Evolutionary conservation across 768 basidiomycete genomes (phyloP).

Genomic region (Lactifluus subvellereus): DNA sequence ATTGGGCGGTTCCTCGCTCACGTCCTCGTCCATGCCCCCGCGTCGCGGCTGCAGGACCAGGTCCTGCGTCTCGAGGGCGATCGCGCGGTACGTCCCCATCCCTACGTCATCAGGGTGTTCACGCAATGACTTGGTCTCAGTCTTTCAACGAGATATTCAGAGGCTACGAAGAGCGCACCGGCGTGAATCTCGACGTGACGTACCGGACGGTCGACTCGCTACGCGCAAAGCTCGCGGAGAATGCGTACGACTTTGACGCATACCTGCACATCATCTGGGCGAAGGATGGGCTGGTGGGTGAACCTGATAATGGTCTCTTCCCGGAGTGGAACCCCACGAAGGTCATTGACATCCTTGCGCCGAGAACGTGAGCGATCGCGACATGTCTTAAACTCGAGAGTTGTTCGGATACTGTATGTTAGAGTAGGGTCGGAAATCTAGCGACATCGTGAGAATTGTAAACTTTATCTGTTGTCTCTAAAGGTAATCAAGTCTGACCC

Average conservation of each 20-base stretch:
- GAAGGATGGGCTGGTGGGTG: slow-evolving; percentile 11
- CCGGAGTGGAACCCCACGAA: slow-evolving; percentile 26
- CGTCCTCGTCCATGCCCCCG: slow-evolving; percentile 21
- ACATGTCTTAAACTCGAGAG: neutral
- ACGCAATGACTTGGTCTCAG: neutral
- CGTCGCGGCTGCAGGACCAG: slow-evolving; percentile 17
- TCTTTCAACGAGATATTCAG: slow-evolving; percentile 25
- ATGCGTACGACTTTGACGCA: slow-evolving; percentile 20
- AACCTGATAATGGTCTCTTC: slow-evolving; percentile 18
- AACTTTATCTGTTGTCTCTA: no score
- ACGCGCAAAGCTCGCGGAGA: slow-evolving; percentile 11
- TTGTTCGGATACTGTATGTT: neutral
- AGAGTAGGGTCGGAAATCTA: neutral
- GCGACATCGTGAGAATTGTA: neutral
- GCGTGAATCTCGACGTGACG: slow-evolving; percentile 17
- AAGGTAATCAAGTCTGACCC: neutral
- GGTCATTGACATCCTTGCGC: slow-evolving; percentile 14
- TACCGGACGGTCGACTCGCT: slow-evolving; percentile 17
- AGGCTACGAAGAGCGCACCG: slow-evolving; percentile 19
- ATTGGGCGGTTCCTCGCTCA: slow-evolving; percentile 24
- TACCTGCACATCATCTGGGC: slow-evolving; percentile 14
- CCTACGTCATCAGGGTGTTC: neutral
- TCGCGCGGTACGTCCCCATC: slow-evolving; percentile 15
- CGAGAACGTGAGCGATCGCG: neutral
- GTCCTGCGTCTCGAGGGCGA: slow-evolving; percentile 21